Percentiles rank a stretch among this genome's conserved stretches.
These are phyloP conservation scores for Tuctoria greenei DNA, from an alignment of 176 grass and related monocot species.

Conservation along the genomic window DNA sequence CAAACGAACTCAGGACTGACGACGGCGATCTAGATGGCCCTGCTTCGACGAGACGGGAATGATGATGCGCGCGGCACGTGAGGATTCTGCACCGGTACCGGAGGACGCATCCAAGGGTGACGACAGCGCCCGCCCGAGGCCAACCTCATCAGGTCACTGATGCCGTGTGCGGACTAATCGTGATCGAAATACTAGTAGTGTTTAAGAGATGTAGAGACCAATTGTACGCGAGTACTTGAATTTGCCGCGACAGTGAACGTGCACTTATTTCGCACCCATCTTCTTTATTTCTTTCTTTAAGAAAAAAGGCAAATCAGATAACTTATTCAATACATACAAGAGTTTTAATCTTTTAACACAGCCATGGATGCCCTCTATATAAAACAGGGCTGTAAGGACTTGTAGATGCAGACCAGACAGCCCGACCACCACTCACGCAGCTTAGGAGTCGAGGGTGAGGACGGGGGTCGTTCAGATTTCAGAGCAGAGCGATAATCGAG, in stretches of 20 bases:
- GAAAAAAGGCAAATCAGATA: too few species aligned
- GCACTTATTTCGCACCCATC: not conserved
- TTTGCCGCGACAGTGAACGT: not conserved
- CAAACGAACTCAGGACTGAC: not conserved
- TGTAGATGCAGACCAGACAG: not conserved
- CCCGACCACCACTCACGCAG: slow-evolving; percentile 6
- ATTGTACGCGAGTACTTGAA: slow-evolving; percentile 1
- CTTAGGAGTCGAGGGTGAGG: not conserved
- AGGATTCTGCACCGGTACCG: not conserved
- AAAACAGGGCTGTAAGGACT: slow-evolving; percentile 25
- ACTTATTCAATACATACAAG: too few species aligned
- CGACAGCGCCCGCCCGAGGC: too few species aligned
- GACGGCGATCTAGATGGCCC: not conserved
- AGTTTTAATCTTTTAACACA: too few species aligned
- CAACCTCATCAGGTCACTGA: not conserved
- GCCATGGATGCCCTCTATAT: slow-evolving; percentile 20
- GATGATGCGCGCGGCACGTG: not conserved
- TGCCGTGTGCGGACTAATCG: not conserved
- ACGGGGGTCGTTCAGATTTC: not conserved
- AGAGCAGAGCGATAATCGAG: slow-evolving; percentile 32
- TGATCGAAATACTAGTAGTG: not conserved
- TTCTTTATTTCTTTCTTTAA: not conserved
- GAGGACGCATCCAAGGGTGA: slow-evolving; percentile 39
- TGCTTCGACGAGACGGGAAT: not conserved
- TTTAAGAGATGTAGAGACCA: not conserved